Evolutionary conservation across 2,329 filamentous ascomycete genomes (phyloP).

Genomic region (Huntiella bhutanensis): DNA sequence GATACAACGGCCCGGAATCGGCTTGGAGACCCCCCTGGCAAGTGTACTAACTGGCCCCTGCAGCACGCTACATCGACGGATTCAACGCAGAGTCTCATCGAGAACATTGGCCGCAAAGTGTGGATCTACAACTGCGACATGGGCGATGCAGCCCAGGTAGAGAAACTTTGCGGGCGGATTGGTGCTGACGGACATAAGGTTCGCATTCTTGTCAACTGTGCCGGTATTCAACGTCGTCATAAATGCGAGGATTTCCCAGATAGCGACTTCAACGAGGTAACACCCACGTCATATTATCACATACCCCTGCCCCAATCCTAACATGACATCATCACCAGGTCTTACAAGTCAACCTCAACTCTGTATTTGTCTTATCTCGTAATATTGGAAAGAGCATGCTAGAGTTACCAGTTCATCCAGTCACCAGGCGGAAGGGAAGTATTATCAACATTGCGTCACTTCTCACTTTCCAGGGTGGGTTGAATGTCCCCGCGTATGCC

Average conservation of each 20-base stretch:
- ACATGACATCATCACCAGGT: conserved; percentile 27
- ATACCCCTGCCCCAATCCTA: conserved; percentile 1
- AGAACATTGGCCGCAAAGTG: conserved; percentile 45
- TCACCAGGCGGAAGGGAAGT: conserved; percentile 39
- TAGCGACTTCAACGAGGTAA: conserved; percentile 52
- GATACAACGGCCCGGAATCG: background rate
- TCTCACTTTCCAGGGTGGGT: conserved; percentile 67
- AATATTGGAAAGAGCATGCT: conserved; percentile 70
- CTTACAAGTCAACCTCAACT: conserved; percentile 68
- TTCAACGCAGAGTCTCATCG: conserved; percentile 41
- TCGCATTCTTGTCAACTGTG: conserved; percentile 69
- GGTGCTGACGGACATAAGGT: conserved; percentile 46
- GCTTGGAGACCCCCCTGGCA: background rate
- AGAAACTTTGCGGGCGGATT: conserved; percentile 39
- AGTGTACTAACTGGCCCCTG: background rate
- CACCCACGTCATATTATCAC: conserved; percentile 6
- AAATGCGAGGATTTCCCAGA: conserved; percentile 58
- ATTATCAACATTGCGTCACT: conserved; percentile 77
- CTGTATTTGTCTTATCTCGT: conserved; percentile 61
- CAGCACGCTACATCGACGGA: conserved; percentile 15
- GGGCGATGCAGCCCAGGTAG: conserved; percentile 37
- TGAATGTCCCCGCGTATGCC: conserved; percentile 77
- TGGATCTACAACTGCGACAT: conserved; percentile 54
- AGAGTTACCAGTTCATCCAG: conserved; percentile 25
- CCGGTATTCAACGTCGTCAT: conserved; percentile 67